Conservation (phyloP, 1,284 basidiomycete genomes). For the Sporisorium scitamineum region DNA sequence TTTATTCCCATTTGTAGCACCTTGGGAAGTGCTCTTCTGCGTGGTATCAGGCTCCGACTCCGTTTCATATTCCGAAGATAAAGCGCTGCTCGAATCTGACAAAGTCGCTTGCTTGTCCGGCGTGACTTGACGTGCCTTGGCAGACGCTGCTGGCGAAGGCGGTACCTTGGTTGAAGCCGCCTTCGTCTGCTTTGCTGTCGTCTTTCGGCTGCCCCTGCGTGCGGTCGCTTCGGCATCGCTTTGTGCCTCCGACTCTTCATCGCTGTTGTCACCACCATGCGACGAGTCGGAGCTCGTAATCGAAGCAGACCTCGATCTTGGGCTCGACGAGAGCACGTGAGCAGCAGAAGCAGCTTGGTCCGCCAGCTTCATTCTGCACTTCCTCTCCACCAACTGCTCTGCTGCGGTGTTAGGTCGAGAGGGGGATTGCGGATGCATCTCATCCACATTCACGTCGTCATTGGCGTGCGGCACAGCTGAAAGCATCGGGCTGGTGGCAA, state of each 20-base stretch:
- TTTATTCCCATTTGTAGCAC: background rate
- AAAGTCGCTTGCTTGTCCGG: constrained; percentile 2
- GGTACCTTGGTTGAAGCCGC: constrained; percentile 2
- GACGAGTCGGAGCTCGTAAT: constrained; percentile 48
- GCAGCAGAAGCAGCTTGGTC: constrained; percentile 15
- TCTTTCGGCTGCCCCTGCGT: background rate
- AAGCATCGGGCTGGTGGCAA: constrained; percentile 50
- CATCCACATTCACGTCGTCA: constrained; percentile 37
- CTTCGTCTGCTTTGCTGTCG: background rate
- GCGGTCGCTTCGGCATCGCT: constrained; percentile 7
- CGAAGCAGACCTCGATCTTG: constrained; percentile 37
- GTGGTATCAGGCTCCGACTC: constrained; percentile 21
- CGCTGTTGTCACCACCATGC: constrained; percentile 25
- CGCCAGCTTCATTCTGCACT: constrained; percentile 27
- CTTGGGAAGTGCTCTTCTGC: constrained; percentile 4
- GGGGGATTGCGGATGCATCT: constrained; percentile 20
- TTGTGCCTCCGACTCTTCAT: constrained; percentile 19
- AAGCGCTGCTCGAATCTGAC: background rate
- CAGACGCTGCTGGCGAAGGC: background rate
- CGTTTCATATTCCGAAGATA: constrained; percentile 21
- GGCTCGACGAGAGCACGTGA: background rate
- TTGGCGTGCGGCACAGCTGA: constrained; percentile 32
- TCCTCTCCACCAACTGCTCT: constrained; percentile 41
- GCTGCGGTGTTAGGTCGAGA: constrained; percentile 12
- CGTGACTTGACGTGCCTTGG: constrained; percentile 5